Evolutionary conservation across 768 basidiomycete genomes (phyloP), one percentile per base, ranked within the genome.

Genomic region (Lactarius indigo): DNA sequence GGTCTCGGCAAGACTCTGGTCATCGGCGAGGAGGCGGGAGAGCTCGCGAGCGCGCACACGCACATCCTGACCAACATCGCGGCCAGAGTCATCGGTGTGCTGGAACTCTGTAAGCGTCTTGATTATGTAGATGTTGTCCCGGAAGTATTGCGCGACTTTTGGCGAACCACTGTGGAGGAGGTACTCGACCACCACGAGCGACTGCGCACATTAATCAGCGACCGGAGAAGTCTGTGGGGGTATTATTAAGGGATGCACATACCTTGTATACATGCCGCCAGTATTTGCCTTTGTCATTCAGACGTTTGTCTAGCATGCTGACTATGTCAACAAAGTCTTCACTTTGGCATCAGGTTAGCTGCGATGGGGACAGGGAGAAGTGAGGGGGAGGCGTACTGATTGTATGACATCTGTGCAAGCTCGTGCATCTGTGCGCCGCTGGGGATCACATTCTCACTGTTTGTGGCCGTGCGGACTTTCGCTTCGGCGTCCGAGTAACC

Each of bases 251-350:
- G 41, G 41, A 41, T 18, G 41, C 41, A 6, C 82, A 61, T 68
- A 89, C 94, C 85, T 98, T 98, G 86, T 96, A 98, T 63, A 98
- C 96, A 81, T 98, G 96, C 59, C 96, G 84, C 96, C 96, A 98
- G 73, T 97, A 96, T 85, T 98, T 98, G 35, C 96, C 96, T 82
- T 97, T 98, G 81, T 98, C 96, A 71, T 95, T 94, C 68, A 98
- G 79, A 57, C 96, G 86, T 79, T 98, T 98, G 79, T 97, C 95
- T 47, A 98, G 84, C 90, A 97, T 94, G 80, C 97, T 93, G 91
- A 98, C 96, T 74, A 98, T 92, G 78, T 98, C 96, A 10, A 97
- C 89, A 74, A 97, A 98, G 73, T 98, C 95, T 62, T 86, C 87
- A 76, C 94, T 85, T 71, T 55, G 10, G 26, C 1, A 35, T 31